Percentiles rank a stretch among this genome's conserved stretches.
Conservation (phyloP, 2,329 filamentous ascomycete genomes). For the Hirsutella thompsonii region DNA sequence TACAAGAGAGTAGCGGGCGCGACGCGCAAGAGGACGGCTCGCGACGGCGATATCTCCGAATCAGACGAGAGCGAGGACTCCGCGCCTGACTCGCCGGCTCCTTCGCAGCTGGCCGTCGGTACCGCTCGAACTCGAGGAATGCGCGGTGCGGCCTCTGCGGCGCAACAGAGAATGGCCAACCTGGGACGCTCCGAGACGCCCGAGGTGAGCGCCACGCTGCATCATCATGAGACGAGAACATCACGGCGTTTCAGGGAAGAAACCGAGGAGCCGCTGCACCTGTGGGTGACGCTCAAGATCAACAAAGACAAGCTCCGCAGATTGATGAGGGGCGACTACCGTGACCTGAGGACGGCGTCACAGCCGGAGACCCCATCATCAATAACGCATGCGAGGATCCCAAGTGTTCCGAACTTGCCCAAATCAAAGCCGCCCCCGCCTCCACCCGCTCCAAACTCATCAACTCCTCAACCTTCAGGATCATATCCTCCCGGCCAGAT, state of each 20-base stretch:
- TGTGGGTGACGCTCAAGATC: slow-evolving; percentile 67
- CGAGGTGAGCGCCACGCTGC: slow-evolving; percentile 48
- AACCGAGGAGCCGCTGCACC: slow-evolving; percentile 57
- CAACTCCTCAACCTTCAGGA: slow-evolving; percentile 20
- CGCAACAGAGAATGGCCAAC: slow-evolving; percentile 77
- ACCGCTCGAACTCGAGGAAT: slow-evolving; percentile 80
- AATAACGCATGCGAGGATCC: slow-evolving; percentile 16
- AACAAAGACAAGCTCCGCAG: slow-evolving; percentile 58
- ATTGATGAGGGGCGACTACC: slow-evolving; percentile 41
- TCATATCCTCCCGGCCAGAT: slow-evolving; percentile 39
- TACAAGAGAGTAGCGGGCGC: slow-evolving; percentile 64
- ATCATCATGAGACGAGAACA: slow-evolving; percentile 61
- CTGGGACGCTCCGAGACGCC: slow-evolving; percentile 79
- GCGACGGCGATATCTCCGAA: slow-evolving; percentile 65
- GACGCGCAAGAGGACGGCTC: slow-evolving; percentile 38
- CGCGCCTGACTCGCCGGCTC: slow-evolving; percentile 70
- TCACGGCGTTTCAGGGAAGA: slow-evolving; percentile 61
- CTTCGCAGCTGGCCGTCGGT: slow-evolving; percentile 55
- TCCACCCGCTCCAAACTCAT: slow-evolving; percentile 23
- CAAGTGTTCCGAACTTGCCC: slow-evolving; percentile 15
- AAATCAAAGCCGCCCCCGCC: slow-evolving; percentile 17
- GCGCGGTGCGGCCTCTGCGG: slow-evolving; percentile 75
- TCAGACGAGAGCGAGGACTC: slow-evolving; percentile 90
- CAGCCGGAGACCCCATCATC: slow-evolving; percentile 20
- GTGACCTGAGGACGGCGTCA: slow-evolving; percentile 22